Percentiles rank a stretch among this genome's conserved stretches.
phyloP scores from a whole-genome alignment of 73 alveolate genomes.

The Stentor coeruleus region DNA sequence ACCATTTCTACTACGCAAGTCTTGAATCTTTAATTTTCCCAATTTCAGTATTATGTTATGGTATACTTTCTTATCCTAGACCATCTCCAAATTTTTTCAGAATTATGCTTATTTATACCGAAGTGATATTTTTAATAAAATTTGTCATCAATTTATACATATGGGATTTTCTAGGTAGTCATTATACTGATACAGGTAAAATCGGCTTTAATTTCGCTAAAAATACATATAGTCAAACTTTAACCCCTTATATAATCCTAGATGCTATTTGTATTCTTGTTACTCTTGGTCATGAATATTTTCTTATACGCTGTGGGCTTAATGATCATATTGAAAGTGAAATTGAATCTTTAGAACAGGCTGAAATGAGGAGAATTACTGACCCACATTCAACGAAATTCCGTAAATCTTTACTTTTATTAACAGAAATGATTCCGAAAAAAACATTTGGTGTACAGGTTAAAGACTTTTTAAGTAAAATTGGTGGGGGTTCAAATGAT shows the following conservation, averaged over 20 bases:
- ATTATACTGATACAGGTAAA: conserved; percentile 2
- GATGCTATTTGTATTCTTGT: conserved; percentile 17
- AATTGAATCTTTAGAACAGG: conserved; percentile 26
- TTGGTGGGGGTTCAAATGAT: neutral
- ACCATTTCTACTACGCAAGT: conserved; percentile 1
- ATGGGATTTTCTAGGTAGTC: conserved; percentile 6
- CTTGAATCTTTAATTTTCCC: conserved; percentile 29
- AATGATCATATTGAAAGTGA: neutral
- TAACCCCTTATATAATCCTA: neutral
- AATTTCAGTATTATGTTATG: conserved; percentile 15
- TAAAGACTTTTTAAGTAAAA: neutral
- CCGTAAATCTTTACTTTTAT: neutral
- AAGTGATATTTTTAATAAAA: neutral
- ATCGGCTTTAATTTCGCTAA: conserved; percentile 17
- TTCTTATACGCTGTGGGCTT: conserved; percentile 9
- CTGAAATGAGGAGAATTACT: conserved; percentile 5
- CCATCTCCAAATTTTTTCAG: conserved; percentile 4
- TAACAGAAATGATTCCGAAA: neutral
- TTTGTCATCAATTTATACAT: neutral
- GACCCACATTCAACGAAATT: no score
- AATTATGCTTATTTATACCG: neutral
- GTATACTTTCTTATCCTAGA: neutral
- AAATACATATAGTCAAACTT: conserved; percentile 5
- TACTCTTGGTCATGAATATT: neutral
- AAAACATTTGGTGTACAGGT: neutral